phyloP scores from a whole-genome alignment of 192 early-diverging fungal genomes.

The Allomyces macrogynus region DNA sequence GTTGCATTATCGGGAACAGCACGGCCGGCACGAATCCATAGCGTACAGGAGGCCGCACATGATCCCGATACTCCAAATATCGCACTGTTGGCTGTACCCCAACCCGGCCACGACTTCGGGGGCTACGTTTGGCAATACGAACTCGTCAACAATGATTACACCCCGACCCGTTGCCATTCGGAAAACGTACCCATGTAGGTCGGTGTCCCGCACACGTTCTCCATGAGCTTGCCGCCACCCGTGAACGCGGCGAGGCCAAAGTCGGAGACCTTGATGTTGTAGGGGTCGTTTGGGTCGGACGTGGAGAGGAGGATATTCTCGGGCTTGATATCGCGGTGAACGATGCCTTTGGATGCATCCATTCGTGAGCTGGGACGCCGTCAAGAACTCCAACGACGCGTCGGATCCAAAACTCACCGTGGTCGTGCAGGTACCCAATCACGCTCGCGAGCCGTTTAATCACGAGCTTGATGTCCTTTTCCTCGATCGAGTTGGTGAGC shows the following conservation, averaged over 20 bases:
- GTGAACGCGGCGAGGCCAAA: constrained; percentile 25
- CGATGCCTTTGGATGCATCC: constrained; percentile 3
- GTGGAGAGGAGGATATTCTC: constrained; percentile 12
- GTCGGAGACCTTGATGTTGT: constrained; percentile 26
- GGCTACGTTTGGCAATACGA: constrained; percentile 8
- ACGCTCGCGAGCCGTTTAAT: constrained; percentile 9
- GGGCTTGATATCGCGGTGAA: constrained; percentile 13
- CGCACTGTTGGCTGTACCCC: constrained; percentile 26
- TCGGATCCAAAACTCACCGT: no score
- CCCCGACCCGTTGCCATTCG: neutral
- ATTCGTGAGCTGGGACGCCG: neutral
- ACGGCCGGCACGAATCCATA: no score
- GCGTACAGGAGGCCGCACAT: constrained; percentile 26
- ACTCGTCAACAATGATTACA: no score
- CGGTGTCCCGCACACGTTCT: constrained; percentile 22
- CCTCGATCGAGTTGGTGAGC: constrained; percentile 1
- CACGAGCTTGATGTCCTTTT: constrained; percentile 5
- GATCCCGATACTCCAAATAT: constrained; percentile 33
- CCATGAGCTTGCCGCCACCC: constrained; percentile 9
- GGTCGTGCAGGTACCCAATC: constrained; percentile 1
- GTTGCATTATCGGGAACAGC: no score
- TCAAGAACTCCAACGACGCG: no score
- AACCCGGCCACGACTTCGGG: constrained; percentile 27
- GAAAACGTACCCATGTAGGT: constrained; percentile 24
- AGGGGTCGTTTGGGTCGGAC: constrained; percentile 13